Evolutionary conservation across 495 filamentous ascomycete genomes (phyloP), one percentile per base, ranked within the genome.

Genomic region (Geoglossum glabrum): DNA sequence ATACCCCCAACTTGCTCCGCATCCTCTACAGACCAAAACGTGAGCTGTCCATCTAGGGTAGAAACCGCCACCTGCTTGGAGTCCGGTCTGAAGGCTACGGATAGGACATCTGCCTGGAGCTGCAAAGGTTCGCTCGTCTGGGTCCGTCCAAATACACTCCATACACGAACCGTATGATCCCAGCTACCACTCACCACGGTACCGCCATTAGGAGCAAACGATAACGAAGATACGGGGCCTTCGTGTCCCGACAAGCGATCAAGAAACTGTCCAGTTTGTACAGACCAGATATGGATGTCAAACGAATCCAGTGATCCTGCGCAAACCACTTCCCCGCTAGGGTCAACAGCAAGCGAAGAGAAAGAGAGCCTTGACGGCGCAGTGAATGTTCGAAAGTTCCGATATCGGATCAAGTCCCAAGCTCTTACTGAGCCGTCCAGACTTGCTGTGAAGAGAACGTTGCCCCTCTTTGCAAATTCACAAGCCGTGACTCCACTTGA

Each of bases 201-300:
- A 50, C 80, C 79, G 28, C 90, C 89, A 65, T 92, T 83, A 0
- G 89, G 85, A 17, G 89, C 82, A 65, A 98, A 98, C 3, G 86
- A 80, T 25, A 98, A 72, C 1, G 84, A 82, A 6, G 86, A 85
- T 17, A 98, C 81, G 11, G 93, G 92, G 0, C 90, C 92, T 69
- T 97, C 92, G 62, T 98, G 92, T 9, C 93, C 92, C 9, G 89
- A 76, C 15, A 98, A 76, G 59, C 83, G 83, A 64, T 98, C 92
- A 4, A 98, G 79, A 49, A 97, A 74, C 67, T 98, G 92, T 10
- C 92, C 92, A 3, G 92, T 98, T 67, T 98, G 93, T 19, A 98
- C 92, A 36, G 87, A 95, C 92, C 92, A 98, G 45, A 96, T 82
- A 65, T 97, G 88, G 49, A 98, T 87, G 68, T 97, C 89, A 62